A percentile compares a stretch with the other conserved stretches of the same genome.
These are phyloP conservation scores for Solanum dulcamara DNA, from an alignment of 257 asterid genomes.

Conservation along the genomic window DNA sequence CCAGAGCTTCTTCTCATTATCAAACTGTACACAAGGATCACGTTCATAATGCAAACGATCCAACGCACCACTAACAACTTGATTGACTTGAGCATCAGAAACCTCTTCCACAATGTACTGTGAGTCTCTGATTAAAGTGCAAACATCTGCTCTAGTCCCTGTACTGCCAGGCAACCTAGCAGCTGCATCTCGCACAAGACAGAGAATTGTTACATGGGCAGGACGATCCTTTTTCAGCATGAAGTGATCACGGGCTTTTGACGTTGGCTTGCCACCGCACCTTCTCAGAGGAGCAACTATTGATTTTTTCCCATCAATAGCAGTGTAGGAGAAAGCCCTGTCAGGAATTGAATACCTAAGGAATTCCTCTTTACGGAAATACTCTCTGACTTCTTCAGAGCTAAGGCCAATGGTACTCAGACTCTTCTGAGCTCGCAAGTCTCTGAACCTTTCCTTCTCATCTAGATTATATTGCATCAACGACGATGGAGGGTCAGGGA, in stretches of 20 bases:
- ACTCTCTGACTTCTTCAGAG: constrained; percentile 79
- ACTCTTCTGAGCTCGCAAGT: constrained; percentile 96
- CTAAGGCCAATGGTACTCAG: constrained; percentile 76
- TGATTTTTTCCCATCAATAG: constrained; percentile 89
- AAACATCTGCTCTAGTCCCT: constrained; percentile 97
- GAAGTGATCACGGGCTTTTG: constrained; percentile 98
- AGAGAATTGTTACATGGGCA: constrained; percentile 93
- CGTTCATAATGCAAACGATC: constrained; percentile 96
- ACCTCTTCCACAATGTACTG: constrained; percentile 92
- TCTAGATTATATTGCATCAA: constrained; percentile 68
- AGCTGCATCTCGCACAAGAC: constrained; percentile 99
- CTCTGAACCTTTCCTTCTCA: constrained; percentile 96
- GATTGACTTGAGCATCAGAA: constrained; percentile 89
- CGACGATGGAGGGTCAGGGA: constrained; percentile 77
- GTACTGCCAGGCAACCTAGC: constrained; percentile 97
- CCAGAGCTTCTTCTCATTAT: constrained; percentile 95
- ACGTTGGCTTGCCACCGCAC: constrained; percentile 99
- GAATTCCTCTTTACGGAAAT: constrained; percentile 82
- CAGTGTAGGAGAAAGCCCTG: constrained; percentile 84
- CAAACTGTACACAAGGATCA: constrained; percentile 96
- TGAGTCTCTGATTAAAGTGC: constrained; percentile 89
- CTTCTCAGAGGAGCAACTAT: constrained; percentile 98
- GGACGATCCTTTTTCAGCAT: constrained; percentile 95
- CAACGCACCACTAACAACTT: constrained; percentile 95
- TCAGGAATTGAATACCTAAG: constrained; percentile 97